phyloP scores from a whole-genome alignment of 495 filamentous ascomycete species.

The Penicillium waksmanii region DNA sequence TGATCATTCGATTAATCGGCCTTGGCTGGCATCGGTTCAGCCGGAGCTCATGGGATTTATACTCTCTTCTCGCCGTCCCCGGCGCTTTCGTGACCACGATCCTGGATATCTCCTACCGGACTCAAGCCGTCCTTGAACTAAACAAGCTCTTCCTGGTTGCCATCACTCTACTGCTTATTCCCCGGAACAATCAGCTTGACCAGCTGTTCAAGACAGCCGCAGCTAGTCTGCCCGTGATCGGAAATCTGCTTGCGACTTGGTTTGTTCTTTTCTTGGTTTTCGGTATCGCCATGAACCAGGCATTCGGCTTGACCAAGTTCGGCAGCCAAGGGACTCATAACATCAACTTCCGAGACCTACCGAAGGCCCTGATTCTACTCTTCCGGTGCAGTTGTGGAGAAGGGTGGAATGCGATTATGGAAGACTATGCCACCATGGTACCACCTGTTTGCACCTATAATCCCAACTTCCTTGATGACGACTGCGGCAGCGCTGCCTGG shows the following conservation, averaged over 20 bases:
- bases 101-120: constrained; percentile 59
- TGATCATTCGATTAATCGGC: constrained; percentile 81
- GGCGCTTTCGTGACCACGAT: constrained; percentile 80
- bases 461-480: constrained; percentile 73
- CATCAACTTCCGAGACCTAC: constrained; percentile 91
- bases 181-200: constrained; percentile 94
- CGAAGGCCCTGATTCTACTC: constrained; percentile 89
- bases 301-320: constrained; percentile 93
- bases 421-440: constrained; percentile 82
- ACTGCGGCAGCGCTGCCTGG: constrained; percentile 90
- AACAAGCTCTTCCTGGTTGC: constrained; percentile 95
- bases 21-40: constrained; percentile 93
- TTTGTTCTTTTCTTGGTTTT: constrained; percentile 94
- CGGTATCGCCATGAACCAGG: constrained; percentile 94
- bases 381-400: constrained; percentile 93
- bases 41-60: constrained; percentile 94
- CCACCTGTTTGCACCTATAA: constrained; percentile 75
- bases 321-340: constrained; percentile 73
- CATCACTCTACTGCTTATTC: constrained; percentile 89
- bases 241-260: constrained; percentile 95
- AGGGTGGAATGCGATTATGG: constrained; percentile 96
- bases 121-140: constrained; percentile 69
- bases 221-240: constrained; percentile 88
- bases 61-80: constrained; percentile 80
- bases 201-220: constrained; percentile 99